A percentile compares a stretch with the other conserved stretches of the same genome.
These are phyloP conservation scores for Euphorbia pulcherrima DNA, from an alignment of 345 rosid species.

Conservation along the genomic window DNA sequence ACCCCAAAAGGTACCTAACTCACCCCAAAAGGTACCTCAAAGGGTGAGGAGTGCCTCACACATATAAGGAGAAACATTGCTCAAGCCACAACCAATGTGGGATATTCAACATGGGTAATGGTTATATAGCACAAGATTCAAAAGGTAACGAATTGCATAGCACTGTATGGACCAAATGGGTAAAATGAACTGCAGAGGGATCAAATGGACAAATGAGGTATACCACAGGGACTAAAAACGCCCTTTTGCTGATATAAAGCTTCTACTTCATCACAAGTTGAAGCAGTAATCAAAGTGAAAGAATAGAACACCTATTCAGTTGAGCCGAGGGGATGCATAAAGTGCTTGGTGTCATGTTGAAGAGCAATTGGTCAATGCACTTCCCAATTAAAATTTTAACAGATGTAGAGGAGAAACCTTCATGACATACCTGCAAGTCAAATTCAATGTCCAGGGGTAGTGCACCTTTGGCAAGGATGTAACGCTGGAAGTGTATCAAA, in stretches of 20 bases:
- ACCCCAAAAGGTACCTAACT: no score
- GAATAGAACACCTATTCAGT: neutral
- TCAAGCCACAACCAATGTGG: no score
- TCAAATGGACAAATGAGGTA: no score
- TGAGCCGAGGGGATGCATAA: neutral
- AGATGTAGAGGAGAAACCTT: neutral
- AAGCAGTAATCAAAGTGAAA: neutral
- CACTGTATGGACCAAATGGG: no score
- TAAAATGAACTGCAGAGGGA: no score
- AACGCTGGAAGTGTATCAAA: conserved; percentile 89
- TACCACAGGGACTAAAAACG: no score
- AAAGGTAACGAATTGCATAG: no score
- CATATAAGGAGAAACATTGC: no score
- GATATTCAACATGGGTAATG: no score
- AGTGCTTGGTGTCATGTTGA: neutral
- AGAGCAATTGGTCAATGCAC: neutral
- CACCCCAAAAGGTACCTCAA: no score
- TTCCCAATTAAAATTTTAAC: neutral
- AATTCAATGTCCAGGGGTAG: conserved; percentile 90
- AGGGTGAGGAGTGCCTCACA: no score
- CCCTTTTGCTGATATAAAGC: neutral
- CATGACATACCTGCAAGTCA: conserved; percentile 77
- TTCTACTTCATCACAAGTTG: neutral
- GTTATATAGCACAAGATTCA: no score
- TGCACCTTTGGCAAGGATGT: conserved; percentile 77